Evolutionary conservation across 225 moss, liverwort and hornwort genomes (phyloP), one percentile per base, ranked within the genome.

Genomic region (Neckera pumila): DNA sequence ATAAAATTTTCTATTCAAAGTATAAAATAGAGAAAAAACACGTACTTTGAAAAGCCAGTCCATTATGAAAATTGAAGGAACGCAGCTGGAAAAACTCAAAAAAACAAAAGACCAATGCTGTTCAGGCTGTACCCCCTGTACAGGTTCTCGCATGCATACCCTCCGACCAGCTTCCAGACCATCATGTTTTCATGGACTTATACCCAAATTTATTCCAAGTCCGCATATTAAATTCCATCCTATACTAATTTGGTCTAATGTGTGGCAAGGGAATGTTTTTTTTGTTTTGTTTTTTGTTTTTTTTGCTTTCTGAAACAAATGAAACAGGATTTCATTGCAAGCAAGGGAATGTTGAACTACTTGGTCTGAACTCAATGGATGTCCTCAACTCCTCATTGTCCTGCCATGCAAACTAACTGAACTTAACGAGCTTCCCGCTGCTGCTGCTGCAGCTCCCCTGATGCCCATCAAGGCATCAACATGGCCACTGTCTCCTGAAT

Each of bases 11-110:
- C 9, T n/a, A 12, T 67, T n/a, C 7, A 22, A 3, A 67, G 6
- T n/a, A 22, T 11, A 67, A n/a, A 20, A 12, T 14, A 62, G 7
- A 30, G 62, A 6, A 21, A 22, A 12, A 2, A 67, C 12, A 4
- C 2, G 1, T 67, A 8, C 21, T 47, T 38, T 12, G 1, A 38
- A 38, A 21, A 66, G 14, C 6, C 0, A 1, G 3, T 28, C 1
- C 27, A 27, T 26, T 28, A 27, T 28, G 13, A 2, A 5, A 61
- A 61, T 26, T 60, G 12, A 25, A 26, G 2, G 12, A 59, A 47
- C 11, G 12, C 12, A 47, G 47, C 11, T 47, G 3, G 47, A 11
- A 11, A 47, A 47, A 45, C 45, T 45, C 47, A 47, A 47, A 47
- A 47, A 47, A 47, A 47, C 47, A 47, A 6, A 6, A n/a, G n/a